phyloP scores from a whole-genome alignment of 352 stramenopile genomes.

The Pythium periplocum region DNA sequence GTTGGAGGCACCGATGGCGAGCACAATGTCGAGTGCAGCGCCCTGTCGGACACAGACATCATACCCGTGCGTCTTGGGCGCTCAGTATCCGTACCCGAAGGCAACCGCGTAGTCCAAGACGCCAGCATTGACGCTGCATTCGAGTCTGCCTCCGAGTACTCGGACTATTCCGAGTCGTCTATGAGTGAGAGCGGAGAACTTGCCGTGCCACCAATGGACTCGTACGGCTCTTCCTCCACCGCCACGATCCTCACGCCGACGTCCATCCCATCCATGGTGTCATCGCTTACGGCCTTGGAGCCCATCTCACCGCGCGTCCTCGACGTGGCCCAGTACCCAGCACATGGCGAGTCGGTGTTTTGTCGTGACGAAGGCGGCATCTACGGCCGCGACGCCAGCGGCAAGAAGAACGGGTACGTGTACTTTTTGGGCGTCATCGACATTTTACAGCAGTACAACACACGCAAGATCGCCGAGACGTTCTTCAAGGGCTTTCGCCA shows the following conservation, averaged over 20 bases:
- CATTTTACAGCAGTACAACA: conserved; percentile 93
- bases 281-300: conserved; percentile 14
- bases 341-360: conserved; percentile 62
- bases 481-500: conserved; percentile 84
- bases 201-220: conserved; percentile 4
- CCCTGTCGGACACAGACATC: too few species aligned
- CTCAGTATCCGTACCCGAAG: conserved; percentile 22
- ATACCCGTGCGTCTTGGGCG: conserved; percentile 18
- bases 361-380: conserved; percentile 73
- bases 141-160: conserved; percentile 9
- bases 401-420: conserved; percentile 72
- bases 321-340: conserved; percentile 33
- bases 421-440: conserved; percentile 93
- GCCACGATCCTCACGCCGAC: conserved; percentile 8
- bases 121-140: conserved; percentile 2
- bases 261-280: conserved; percentile 15
- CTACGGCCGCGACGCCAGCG: conserved; percentile 48
- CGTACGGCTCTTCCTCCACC: conserved; percentile 1
- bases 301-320: conserved; percentile 49
- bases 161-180: conserved; percentile 2
- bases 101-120: neutral
- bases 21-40: neutral
- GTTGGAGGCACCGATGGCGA: conserved; percentile 8
- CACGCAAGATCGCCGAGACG: conserved; percentile 87
- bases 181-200: conserved; percentile 3